phyloP scores from a whole-genome alignment of 1,284 basidiomycete genomes.

The Polyporus tsugae region DNA sequence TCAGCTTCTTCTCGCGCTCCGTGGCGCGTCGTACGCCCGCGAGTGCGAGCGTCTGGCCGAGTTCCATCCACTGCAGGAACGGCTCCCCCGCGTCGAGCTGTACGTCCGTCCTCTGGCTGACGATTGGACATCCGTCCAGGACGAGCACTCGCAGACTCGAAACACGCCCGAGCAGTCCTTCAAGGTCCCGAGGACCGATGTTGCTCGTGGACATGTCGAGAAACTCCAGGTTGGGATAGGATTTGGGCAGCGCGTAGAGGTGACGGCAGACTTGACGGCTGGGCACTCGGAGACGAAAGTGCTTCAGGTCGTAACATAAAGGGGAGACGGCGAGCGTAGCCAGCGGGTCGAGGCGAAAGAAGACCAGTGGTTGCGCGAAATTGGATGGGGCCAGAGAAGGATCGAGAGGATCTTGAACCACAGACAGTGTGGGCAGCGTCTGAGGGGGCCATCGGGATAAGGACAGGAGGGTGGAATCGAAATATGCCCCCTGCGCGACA shows the following conservation, averaged over 20 bases:
- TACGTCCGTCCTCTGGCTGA: conserved; percentile 45
- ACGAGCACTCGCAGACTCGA: conserved; percentile 56
- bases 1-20: conserved; percentile 66
- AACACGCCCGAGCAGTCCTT: conserved; percentile 56
- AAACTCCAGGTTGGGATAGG: conserved; percentile 52
- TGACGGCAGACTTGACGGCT: conserved; percentile 58
- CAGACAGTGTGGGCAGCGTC: conserved; percentile 57
- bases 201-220: conserved; percentile 71
- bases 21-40: conserved; percentile 59
- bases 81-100: conserved; percentile 43
- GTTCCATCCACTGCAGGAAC: conserved; percentile 56
- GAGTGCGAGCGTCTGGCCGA: conserved; percentile 65
- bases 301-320: conserved; percentile 48
- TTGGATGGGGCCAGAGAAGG: conserved; percentile 42
- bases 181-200: conserved; percentile 57
- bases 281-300: conserved; percentile 68
- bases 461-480: conserved; percentile 63
- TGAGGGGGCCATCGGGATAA: conserved; percentile 65
- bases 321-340: conserved; percentile 56
- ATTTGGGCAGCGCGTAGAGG: conserved; percentile 44
- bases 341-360: conserved; percentile 67
- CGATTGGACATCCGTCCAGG: conserved; percentile 59
- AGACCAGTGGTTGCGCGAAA: conserved; percentile 80
- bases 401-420: conserved; percentile 71
- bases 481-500: conserved; percentile 65